A percentile compares a stretch with the other conserved stretches of the same genome.
Conservation (phyloP, 2,329 filamentous ascomycete genomes). For the Xylariales sp. region DNA sequence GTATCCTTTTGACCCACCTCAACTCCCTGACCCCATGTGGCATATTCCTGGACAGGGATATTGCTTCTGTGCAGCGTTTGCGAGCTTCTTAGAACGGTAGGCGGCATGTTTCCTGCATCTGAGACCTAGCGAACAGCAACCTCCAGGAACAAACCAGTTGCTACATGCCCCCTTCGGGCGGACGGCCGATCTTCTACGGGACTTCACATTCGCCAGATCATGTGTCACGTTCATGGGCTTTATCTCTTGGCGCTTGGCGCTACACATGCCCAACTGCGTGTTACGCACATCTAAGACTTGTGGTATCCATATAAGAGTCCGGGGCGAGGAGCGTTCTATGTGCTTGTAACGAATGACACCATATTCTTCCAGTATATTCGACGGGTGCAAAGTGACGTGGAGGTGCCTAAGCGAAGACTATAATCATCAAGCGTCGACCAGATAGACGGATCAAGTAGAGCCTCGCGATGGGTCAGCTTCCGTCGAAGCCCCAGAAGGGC, state of each 20-base stretch:
- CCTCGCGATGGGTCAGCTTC: conserved; percentile 26
- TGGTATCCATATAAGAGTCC: conserved; percentile 2
- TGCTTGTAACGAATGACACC: conserved; percentile 7
- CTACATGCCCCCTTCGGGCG: neutral
- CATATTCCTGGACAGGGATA: too few relatives aligned
- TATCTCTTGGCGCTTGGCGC: conserved; percentile 7
- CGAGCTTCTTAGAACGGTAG: conserved; percentile 9
- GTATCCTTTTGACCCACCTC: too few relatives aligned
- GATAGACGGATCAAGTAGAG: neutral
- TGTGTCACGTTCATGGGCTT: neutral
- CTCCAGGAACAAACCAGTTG: conserved; percentile 2
- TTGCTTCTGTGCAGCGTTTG: too few relatives aligned
- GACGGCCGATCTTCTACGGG: neutral
- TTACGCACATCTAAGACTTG: neutral
- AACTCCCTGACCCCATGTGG: too few relatives aligned
- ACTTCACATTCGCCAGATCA: neutral
- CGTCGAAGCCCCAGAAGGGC: conserved; percentile 24
- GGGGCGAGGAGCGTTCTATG: neutral
- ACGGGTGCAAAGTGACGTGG: conserved; percentile 1
- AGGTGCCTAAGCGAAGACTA: neutral
- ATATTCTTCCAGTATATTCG: conserved; percentile 1
- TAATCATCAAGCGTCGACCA: neutral
- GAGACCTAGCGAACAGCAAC: neutral
- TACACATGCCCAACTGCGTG: conserved; percentile 1
- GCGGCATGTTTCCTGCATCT: neutral